A percentile compares a stretch with the other conserved stretches of the same genome.
Conservation (phyloP, 2,329 filamentous ascomycete genomes). For the Pochonia chlamydosporia region DNA sequence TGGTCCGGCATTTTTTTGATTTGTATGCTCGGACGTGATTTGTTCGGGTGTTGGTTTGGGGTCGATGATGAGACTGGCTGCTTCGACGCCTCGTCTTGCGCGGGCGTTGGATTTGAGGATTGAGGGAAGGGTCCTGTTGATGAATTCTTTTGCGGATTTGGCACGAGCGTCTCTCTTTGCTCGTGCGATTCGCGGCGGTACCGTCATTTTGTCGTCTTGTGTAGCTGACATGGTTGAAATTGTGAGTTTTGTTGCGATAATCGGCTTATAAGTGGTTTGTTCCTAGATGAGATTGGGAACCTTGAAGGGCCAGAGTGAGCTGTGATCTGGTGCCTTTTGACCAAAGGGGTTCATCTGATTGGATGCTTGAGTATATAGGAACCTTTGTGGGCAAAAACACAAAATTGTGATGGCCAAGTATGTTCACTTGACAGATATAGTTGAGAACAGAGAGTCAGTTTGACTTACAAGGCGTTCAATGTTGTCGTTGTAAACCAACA, state of each 20-base stretch:
- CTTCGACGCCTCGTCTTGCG: conserved; percentile 48
- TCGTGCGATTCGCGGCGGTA: background rate
- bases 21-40: too few species aligned
- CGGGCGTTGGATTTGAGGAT: conserved; percentile 47
- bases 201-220: background rate
- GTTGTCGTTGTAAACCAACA: too few species aligned
- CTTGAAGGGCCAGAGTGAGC: conserved; percentile 1
- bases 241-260: too few species aligned
- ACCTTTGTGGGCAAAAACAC: background rate
- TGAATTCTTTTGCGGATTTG: conserved; percentile 49
- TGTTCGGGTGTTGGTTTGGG: conserved; percentile 8
- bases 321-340: background rate
- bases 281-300: background rate
- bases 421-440: too few species aligned
- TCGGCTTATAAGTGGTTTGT: background rate
- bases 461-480: too few species aligned
- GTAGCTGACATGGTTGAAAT: background rate
- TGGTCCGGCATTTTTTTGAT: background rate
- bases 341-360: background rate
- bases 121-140: conserved; percentile 54
- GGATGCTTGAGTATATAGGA: background rate
- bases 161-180: conserved; percentile 33
- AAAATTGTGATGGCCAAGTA: too few species aligned
- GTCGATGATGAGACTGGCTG: conserved; percentile 40
- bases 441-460: too few species aligned